These are phyloP conservation scores for Streptanthus diversifolius DNA, from an alignment of 345 rosid species.

Conservation along the genomic window DNA sequence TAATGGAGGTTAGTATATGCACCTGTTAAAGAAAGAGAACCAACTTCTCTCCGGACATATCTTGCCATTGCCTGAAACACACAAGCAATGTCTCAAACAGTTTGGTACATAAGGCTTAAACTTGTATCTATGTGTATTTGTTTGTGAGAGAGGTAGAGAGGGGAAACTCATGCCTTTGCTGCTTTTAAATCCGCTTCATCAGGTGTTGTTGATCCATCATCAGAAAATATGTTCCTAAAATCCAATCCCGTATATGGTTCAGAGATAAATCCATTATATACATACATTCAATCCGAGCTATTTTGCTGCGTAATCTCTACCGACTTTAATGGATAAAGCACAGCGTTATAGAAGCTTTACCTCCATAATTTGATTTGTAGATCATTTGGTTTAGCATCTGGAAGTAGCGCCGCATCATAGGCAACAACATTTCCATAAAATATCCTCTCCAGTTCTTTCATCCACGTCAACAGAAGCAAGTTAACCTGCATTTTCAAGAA, in stretches of 20 bases:
- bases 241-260: constrained; percentile 5
- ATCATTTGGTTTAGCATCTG: constrained; percentile 72
- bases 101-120: background rate
- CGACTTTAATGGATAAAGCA: background rate
- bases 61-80: constrained; percentile 82
- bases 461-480: constrained; percentile 76
- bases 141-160: constrained; percentile 19
- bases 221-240: constrained; percentile 84
- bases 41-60: constrained; percentile 75
- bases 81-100: constrained; percentile 12
- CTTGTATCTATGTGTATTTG: constrained; percentile 6
- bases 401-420: constrained; percentile 81
- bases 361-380: constrained; percentile 74
- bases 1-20: background rate
- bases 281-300: background rate
- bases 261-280: constrained; percentile 8
- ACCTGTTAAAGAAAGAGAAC: constrained; percentile 86
- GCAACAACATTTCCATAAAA: constrained; percentile 91
- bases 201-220: constrained; percentile 70
- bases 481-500: constrained; percentile 59
- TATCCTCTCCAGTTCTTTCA: constrained; percentile 96
- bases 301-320: background rate
- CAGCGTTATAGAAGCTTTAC: constrained; percentile 36
- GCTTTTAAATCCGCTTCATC: constrained; percentile 50
- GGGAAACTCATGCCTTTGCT: constrained; percentile 58